Evolutionary conservation across 2,329 filamentous ascomycete species (phyloP).

Genomic region (Exophiala viscosa): DNA sequence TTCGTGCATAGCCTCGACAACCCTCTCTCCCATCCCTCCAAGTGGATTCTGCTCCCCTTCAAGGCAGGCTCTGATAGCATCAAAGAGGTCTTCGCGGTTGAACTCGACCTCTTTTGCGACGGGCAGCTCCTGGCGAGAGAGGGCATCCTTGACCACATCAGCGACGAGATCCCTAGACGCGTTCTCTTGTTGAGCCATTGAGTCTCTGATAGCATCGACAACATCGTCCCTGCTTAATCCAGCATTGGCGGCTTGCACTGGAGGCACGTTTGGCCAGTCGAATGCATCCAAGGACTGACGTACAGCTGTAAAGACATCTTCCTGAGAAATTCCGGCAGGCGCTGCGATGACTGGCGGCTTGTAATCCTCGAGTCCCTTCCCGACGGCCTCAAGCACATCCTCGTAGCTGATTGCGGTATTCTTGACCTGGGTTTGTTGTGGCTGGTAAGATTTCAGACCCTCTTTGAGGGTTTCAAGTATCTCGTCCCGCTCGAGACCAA

Average conservation of each 20-base stretch:
- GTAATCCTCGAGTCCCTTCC: conserved; percentile 81
- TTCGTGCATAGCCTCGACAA: conserved; percentile 57
- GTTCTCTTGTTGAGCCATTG: conserved; percentile 45
- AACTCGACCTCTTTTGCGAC: conserved; percentile 58
- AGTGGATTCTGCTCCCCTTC: conserved; percentile 52
- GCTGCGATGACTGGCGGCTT: conserved; percentile 68
- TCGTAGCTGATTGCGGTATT: conserved; percentile 67
- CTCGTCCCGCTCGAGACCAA: conserved; percentile 85
- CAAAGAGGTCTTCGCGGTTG: conserved; percentile 53
- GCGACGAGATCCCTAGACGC: conserved; percentile 43
- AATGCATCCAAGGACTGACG: conserved; percentile 83
- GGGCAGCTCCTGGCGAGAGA: conserved; percentile 45
- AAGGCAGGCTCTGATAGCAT: conserved; percentile 56
- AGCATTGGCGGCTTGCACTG: conserved; percentile 35
- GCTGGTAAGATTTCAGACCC: conserved; percentile 71
- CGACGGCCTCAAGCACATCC: conserved; percentile 78
- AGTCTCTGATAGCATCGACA: conserved; percentile 58
- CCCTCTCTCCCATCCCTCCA: conserved; percentile 55
- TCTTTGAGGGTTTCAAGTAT: conserved; percentile 82
- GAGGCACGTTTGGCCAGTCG: conserved; percentile 57
- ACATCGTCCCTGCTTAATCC: conserved; percentile 54
- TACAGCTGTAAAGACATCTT: conserved; percentile 80
- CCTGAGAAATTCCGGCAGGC: conserved; percentile 62
- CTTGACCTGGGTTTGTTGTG: conserved; percentile 35
- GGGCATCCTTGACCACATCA: conserved; percentile 56